Percentiles rank a stretch among this genome's conserved stretches.
Evolutionary conservation across 495 filamentous ascomycete species (phyloP).

Genomic region (Penicillium ochrochloron): DNA sequence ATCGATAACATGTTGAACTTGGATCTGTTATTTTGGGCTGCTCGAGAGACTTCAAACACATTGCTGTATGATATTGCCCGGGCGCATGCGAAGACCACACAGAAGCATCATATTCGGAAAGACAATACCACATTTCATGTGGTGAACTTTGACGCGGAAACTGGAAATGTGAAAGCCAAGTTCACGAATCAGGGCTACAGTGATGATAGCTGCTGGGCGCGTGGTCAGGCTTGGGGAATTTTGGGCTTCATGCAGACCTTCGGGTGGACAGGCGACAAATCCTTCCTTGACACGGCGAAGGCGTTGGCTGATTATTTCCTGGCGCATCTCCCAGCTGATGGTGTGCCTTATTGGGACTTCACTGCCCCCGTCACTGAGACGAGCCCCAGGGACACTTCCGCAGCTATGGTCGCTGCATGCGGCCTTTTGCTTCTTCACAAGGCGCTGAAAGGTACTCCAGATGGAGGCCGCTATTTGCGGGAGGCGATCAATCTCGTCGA

Average conservation of each 20-base stretch:
- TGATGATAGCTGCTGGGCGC: conserved; percentile 46
- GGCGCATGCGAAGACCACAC: conserved; percentile 39
- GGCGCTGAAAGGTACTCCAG: conserved; percentile 13
- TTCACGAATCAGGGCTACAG: conserved; percentile 48
- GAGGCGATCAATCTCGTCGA: conserved; percentile 39
- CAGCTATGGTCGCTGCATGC: conserved; percentile 48
- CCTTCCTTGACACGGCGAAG: conserved; percentile 40
- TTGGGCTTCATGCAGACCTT: conserved; percentile 50
- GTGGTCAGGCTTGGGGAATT: conserved; percentile 54
- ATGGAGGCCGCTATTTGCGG: conserved; percentile 30
- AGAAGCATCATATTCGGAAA: conserved; percentile 39
- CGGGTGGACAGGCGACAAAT: conserved; percentile 40
- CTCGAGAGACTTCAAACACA: conserved; percentile 35
- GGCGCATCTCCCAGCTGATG: conserved; percentile 31
- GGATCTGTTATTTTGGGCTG: conserved; percentile 51
- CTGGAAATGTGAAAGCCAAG: conserved; percentile 35
- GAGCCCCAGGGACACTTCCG: conserved; percentile 43
- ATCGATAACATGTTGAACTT: conserved; percentile 56
- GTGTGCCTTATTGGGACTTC: conserved; percentile 51
- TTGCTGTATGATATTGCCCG: conserved; percentile 39
- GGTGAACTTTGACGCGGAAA: conserved; percentile 41
- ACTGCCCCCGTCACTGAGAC: conserved; percentile 34
- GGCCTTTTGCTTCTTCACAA: conserved; percentile 47
- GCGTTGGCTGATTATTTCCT: conserved; percentile 46
- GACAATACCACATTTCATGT: conserved; percentile 46